Base-by-base conservation (phyloP, 2,329 filamentous ascomycete species). In the Metarhizium brunneum region DNA sequence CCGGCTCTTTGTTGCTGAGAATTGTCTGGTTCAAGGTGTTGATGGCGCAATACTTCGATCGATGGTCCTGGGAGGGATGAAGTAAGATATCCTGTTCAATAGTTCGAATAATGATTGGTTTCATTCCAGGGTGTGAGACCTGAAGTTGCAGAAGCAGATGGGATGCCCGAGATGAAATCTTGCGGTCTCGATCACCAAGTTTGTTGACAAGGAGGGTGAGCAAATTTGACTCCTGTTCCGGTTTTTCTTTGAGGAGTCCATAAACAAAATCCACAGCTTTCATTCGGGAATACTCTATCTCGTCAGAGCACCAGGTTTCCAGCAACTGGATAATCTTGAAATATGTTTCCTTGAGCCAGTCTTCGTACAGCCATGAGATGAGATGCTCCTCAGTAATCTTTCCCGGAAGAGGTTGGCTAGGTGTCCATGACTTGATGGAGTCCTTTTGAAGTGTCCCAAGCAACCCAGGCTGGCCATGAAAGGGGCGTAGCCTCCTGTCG, bases 11-110 rank as follows among this genome's bases (percentile, higher is more conserved):
- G 54, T 75, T 82, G 69, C 89, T 95, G 52, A 99, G 73, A 52
- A 97, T 92, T 0, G 92, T 97, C 73, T 99, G 95, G 69, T 99
- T 99, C 52, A 99, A 78, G 0, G 94, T 97, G 68, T 96, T 96
- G 69, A 96, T 86, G 38, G 90, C 92, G 70, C 96, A 96, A 73
- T 99, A 99, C 68, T 90, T 95, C 45, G 92, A 90, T 63, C 95
- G 88, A 40, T 87, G 78, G 65, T 84, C 92, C 70, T 97, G 94
- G 11, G 90, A 88, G 0, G 92, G 89, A 53, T 90, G 84, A 67
- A 96, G 87, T 25, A 99, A 75, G 50, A 95, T 81, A 63, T 97
- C 92, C 54, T 88, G 85, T 70, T 99, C 92, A 47, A 99, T 85
- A 10, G 85, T 84, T 59, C 83, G 85, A 61, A 96, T 85, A 61